Base-by-base conservation (phyloP, 1,284 basidiomycete genomes). In the Sanghuangporus sanghuang region DNA sequence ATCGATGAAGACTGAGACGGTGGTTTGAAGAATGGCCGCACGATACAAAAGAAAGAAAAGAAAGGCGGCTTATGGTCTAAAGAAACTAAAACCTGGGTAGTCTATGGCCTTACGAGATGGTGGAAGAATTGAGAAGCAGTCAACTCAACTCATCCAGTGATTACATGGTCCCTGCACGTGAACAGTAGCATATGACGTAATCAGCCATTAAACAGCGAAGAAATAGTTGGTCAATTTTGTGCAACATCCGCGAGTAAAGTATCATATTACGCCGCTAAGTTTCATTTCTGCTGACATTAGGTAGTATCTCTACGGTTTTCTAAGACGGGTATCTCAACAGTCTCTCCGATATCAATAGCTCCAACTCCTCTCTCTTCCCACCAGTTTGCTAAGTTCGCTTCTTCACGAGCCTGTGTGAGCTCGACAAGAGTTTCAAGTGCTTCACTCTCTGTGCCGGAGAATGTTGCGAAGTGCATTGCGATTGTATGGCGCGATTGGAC, bases 1-100 rank as follows among this genome's bases (percentile, higher is more conserved):
- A 87, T 90, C 89, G 68, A 78, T 79, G 76, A 73, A 76, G 72
- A 72, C 68, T 67, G 71, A 73, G 73, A 76, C 84, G 81, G 81
- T 77, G 80, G 79, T 80, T 74, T 89, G 87, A 87, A 85, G 80
- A 82, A 79, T 82, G 83, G 87, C 87, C 89, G 86, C 88, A 90
- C 87, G 89, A 89, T 89, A 75, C 76, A 78, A 77, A 74, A 72
- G 32, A 38, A 53, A 35, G 39, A 48, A 58, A 36, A 32, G 27
- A 32, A 38, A 57, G 57, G 61, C 54, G 57, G 62, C 48, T 58
- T 44, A 36, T 35, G 44, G 18, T 55, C 40, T 44, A 57, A 11
- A 46, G 42, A 2, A 8, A 21, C 55, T 40, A 18, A 16, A 35
- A 40, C 4, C 55, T n/a, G 21, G n/a, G 11, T 57, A 16, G 38